Percentiles rank a stretch among this genome's conserved stretches.
These are phyloP conservation scores for Datisca glomerata DNA, from an alignment of 306 rosid genomes.

Conservation along the genomic window DNA sequence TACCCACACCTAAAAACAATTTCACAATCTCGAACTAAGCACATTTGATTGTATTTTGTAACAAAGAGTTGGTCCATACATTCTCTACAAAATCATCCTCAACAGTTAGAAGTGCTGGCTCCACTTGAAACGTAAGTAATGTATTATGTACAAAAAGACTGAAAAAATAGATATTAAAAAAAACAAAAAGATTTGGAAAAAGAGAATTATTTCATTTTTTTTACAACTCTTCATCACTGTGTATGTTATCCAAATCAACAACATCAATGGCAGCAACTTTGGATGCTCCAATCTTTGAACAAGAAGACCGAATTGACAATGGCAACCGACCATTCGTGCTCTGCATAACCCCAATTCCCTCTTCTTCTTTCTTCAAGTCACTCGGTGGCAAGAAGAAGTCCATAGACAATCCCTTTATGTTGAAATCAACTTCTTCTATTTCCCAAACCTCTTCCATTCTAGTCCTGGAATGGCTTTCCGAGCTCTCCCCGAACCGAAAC, in stretches of 20 bases:
- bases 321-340: constrained; percentile 30
- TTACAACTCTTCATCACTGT: constrained; percentile 37
- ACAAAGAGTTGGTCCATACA: neutral
- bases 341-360: constrained; percentile 12
- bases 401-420: constrained; percentile 59
- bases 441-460: constrained; percentile 83
- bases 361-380: constrained; percentile 57
- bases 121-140: neutral
- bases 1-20: too few relatives aligned
- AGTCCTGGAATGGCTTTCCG: constrained; percentile 49
- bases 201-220: neutral
- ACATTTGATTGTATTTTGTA: neutral
- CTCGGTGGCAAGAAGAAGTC: constrained; percentile 85
- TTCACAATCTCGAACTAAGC: too few relatives aligned
- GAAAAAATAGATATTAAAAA: too few relatives aligned
- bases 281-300: constrained; percentile 45
- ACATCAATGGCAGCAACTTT: constrained; percentile 61
- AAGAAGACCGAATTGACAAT: constrained; percentile 22
- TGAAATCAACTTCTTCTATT: constrained; percentile 81
- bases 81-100: neutral
- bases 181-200: neutral
- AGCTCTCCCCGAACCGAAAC: constrained; percentile 52
- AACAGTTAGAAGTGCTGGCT: too few relatives aligned
- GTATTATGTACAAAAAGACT: constrained; percentile 14
- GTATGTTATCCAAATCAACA: constrained; percentile 35